Conservation (phyloP, 1,284 basidiomycete species). For the Agroathelia rolfsii region DNA sequence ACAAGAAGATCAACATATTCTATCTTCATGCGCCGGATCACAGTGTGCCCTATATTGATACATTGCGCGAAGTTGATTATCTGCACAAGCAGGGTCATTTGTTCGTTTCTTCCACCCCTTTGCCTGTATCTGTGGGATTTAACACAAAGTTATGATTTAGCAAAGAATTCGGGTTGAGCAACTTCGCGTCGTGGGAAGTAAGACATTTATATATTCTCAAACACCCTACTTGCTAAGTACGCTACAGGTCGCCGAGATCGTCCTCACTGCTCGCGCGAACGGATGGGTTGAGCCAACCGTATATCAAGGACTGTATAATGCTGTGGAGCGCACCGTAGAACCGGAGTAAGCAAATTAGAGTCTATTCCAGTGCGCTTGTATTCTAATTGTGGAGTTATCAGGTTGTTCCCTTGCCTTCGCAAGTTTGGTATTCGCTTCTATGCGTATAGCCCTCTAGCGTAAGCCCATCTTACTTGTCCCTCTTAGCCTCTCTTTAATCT, state of each 20-base stretch:
- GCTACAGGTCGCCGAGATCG: conserved; percentile 24
- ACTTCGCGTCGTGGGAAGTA: conserved; percentile 35
- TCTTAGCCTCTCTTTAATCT: too few species aligned
- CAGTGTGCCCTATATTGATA: conserved; percentile 36
- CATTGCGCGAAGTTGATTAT: conserved; percentile 31
- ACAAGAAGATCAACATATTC: conserved; percentile 30
- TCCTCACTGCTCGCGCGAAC: conserved; percentile 21
- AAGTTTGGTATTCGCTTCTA: conserved; percentile 37
- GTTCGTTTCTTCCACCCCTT: conserved; percentile 19
- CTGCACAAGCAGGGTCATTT: conserved; percentile 34
- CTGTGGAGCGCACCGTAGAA: conserved; percentile 32
- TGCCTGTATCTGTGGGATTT: neutral
- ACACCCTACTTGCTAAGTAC: conserved; percentile 1
- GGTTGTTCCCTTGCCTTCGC: conserved; percentile 33
- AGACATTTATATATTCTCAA: neutral
- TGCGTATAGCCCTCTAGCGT: conserved; percentile 42
- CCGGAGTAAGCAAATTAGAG: too few species aligned
- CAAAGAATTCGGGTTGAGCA: conserved; percentile 38
- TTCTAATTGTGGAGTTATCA: too few species aligned
- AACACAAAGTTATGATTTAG: conserved; percentile 14
- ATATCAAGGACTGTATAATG: conserved; percentile 30
- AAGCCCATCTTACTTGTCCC: conserved; percentile 9
- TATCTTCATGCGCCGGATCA: conserved; percentile 41
- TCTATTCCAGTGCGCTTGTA: too few species aligned
- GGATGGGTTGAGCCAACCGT: conserved; percentile 22